Base-by-base conservation (phyloP, 2,329 filamentous ascomycete species). In the Phyllosticta capitalensis region DNA sequence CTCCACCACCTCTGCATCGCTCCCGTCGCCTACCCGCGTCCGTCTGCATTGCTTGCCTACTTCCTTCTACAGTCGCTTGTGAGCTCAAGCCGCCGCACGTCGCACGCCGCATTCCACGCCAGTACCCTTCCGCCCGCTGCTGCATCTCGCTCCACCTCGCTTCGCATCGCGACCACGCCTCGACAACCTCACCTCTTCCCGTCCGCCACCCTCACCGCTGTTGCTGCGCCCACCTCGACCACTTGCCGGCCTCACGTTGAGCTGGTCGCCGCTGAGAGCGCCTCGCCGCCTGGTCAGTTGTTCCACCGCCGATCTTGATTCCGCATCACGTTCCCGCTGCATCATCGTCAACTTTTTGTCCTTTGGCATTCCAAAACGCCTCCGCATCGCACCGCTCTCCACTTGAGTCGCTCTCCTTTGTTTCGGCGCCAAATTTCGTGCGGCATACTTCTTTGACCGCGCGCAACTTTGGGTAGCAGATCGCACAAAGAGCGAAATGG, bases 401-500 rank as follows among this genome's bases (percentile, higher is more conserved):
- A n/a, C 21, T 12, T 22, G 45, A 19, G 49, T 26, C 58, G 30
- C 58, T 33, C 58, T 52, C 48, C 54, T 60, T 56, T 60, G 58
- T 60, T 30, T 21, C 53, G 17, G 9, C 54, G 52, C 50, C 58
- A 54, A 30, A 56, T 33, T 54, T 53, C 54, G 58, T 33, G 58
- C 58, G 53, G 12, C 20, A 14, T 50, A 1, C 54, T 45, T 60
- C 58, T 56, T 60, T 60, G 58, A 56, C 45, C 33, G 52, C 58
- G 58, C 58, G 45, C 52, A 33, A 22, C 30, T 48, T 10, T 48
- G 45, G n/a, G 28, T 22, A 52, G 48, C 54, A 28, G 33, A 45
- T 20, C 45, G 49, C 54, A 60, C 54, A 60, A 60, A 60, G 58
- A 60, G 38, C 58, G 58, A 56, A 21, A 74, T 74, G 71, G 70